Evolutionary conservation across 768 basidiomycete species (phyloP).

Genomic region (Tylopilus felleus): DNA sequence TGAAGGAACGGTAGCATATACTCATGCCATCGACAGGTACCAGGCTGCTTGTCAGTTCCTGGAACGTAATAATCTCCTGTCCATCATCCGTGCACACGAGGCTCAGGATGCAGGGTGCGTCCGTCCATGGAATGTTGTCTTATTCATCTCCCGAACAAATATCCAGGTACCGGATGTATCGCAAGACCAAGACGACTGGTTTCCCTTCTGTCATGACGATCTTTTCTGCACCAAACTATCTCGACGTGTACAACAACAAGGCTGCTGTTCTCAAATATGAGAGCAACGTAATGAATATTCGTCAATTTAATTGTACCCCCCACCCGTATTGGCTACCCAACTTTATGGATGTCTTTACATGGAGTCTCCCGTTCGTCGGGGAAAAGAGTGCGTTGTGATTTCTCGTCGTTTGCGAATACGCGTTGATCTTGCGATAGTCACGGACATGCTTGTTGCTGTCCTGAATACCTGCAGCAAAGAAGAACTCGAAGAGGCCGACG

Average conservation of each 20-base stretch:
- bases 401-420: neutral
- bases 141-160: neutral
- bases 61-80: constrained; percentile 93
- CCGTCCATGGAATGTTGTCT: neutral
- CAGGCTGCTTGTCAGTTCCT: constrained; percentile 96
- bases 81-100: constrained; percentile 97
- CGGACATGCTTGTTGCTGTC: constrained; percentile 97
- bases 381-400: constrained; percentile 72
- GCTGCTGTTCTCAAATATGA: constrained; percentile 99
- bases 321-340: constrained; percentile 98
- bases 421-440: constrained; percentile 55
- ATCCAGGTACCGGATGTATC: constrained; percentile 92
- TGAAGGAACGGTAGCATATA: neutral
- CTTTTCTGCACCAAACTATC: constrained; percentile 96
- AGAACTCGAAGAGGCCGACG: constrained; percentile 82
- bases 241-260: constrained; percentile 99
- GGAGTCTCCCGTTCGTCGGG: constrained; percentile 97
- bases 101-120: constrained; percentile 96
- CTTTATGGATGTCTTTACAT: constrained; percentile 99
- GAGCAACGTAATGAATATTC: constrained; percentile 97
- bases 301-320: constrained; percentile 95
- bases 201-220: constrained; percentile 99
- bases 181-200: constrained; percentile 95
- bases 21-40: constrained; percentile 53
- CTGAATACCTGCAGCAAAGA: constrained; percentile 95